A percentile compares a stretch with the other conserved stretches of the same genome.
Conservation (phyloP, 495 filamentous ascomycete genomes). For the Geoglossum glabrum region DNA sequence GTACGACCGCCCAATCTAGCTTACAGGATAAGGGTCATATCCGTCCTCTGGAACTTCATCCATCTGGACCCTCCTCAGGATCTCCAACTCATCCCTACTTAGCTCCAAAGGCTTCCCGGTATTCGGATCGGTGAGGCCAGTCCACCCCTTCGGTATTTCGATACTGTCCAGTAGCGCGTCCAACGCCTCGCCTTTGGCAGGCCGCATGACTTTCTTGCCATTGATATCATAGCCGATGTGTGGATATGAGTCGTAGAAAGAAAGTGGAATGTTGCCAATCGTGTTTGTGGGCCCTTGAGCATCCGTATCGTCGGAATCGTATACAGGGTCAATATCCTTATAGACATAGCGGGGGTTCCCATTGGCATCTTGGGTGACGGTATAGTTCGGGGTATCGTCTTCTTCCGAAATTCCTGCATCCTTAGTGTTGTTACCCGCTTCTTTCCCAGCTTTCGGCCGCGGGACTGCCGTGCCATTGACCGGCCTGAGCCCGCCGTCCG, state of each 20-base stretch:
- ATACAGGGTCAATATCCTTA: slow-evolving; percentile 79
- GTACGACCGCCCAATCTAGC: slow-evolving; percentile 4
- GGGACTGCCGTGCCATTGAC: slow-evolving; percentile 19
- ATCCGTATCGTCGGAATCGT: slow-evolving; percentile 89
- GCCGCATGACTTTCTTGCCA: slow-evolving; percentile 91
- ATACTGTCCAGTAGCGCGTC: slow-evolving; percentile 92
- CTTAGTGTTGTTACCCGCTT: slow-evolving; percentile 2
- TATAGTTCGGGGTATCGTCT: slow-evolving; percentile 34
- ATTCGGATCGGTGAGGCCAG: slow-evolving; percentile 76
- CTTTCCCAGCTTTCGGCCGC: neutral
- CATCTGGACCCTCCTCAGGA: slow-evolving; percentile 74
- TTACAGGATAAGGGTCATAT: slow-evolving; percentile 70
- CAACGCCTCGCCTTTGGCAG: slow-evolving; percentile 80
- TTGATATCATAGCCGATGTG: slow-evolving; percentile 99
- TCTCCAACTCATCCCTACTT: slow-evolving; percentile 70
- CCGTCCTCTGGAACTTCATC: slow-evolving; percentile 74
- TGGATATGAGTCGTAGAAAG: slow-evolving; percentile 91
- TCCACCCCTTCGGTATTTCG: slow-evolving; percentile 96
- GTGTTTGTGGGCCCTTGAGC: slow-evolving; percentile 63
- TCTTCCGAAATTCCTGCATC: slow-evolving; percentile 10
- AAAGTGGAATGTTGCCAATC: slow-evolving; percentile 82
- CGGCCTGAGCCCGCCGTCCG: slow-evolving; percentile 5
- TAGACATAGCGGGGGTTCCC: slow-evolving; percentile 60
- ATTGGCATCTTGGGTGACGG: slow-evolving; percentile 44
- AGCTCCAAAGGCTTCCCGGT: slow-evolving; percentile 84